phyloP scores from a whole-genome alignment of 495 filamentous ascomycete genomes.

The Astrocystis sublimbata region DNA sequence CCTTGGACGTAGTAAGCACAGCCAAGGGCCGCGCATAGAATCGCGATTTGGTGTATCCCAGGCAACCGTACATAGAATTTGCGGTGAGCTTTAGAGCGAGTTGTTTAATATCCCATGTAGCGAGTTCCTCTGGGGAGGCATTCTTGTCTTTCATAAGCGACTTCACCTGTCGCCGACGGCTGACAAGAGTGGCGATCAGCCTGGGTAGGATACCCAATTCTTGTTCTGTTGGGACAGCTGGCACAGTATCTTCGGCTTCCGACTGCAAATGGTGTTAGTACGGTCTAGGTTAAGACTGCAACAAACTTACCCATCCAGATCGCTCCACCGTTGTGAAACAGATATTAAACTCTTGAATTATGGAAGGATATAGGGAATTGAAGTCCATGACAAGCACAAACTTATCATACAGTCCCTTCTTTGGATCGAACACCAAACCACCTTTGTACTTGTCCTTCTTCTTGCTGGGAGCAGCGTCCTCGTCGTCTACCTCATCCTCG shows the following conservation, averaged over 20 bases:
- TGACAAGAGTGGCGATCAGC: constrained; percentile 88
- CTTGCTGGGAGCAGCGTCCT: constrained; percentile 78
- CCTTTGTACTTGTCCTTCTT: constrained; percentile 99
- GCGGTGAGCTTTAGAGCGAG: constrained; percentile 94
- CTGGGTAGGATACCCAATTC: constrained; percentile 80
- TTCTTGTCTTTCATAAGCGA: constrained; percentile 91
- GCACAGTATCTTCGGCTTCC: constrained; percentile 79
- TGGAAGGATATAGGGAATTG: constrained; percentile 97
- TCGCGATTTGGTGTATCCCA: constrained; percentile 92
- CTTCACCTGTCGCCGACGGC: constrained; percentile 86
- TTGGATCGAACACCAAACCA: constrained; percentile 95
- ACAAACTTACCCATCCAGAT: constrained; percentile 55
- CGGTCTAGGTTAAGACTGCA: neutral
- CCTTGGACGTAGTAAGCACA: constrained; percentile 94
- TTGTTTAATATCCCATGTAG: constrained; percentile 98
- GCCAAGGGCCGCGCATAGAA: constrained; percentile 96
- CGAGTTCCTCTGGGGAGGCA: constrained; percentile 81
- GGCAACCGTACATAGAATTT: constrained; percentile 99
- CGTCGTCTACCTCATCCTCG: constrained; percentile 62
- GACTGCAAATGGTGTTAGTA: constrained; percentile 49
- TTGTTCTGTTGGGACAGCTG: constrained; percentile 64
- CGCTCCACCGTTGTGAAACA: constrained; percentile 96
- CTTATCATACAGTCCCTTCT: constrained; percentile 95
- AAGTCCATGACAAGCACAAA: constrained; percentile 99
- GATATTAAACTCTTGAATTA: constrained; percentile 99